Evolutionary conservation across 2,329 filamentous ascomycete genomes (phyloP).

Genomic region (Xylaria sp.): DNA sequence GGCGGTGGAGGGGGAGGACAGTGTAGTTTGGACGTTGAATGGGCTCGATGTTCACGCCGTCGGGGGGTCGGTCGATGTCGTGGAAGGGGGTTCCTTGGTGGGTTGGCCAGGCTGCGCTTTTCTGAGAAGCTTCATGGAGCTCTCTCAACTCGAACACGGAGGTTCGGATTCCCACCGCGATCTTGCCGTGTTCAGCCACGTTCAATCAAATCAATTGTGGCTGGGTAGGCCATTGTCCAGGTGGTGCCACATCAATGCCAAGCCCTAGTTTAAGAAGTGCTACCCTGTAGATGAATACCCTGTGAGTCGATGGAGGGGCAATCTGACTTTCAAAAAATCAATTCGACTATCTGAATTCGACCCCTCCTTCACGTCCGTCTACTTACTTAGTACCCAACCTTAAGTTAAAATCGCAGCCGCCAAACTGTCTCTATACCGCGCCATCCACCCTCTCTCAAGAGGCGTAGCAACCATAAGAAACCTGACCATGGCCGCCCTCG

Average conservation of each 20-base stretch:
- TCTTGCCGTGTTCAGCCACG: conserved; percentile 15
- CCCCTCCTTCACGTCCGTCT: conserved; percentile 9
- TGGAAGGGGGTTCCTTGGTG: conserved; percentile 10
- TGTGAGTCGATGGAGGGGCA: conserved; percentile 38
- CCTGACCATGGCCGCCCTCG: conserved; percentile 73
- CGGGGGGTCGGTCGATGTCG: conserved; percentile 31
- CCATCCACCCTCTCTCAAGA: conserved; percentile 49
- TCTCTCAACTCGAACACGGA: conserved; percentile 26
- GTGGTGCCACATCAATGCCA: neutral
- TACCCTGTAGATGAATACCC: conserved; percentile 11
- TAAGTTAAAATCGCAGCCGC: conserved; percentile 14
- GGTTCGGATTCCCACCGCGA: conserved; percentile 15
- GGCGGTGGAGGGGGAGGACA: conserved; percentile 9
- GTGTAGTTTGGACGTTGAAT: conserved; percentile 25
- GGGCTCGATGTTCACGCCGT: conserved; percentile 31
- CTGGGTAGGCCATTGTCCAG: neutral
- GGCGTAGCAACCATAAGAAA: conserved; percentile 51
- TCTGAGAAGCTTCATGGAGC: conserved; percentile 36
- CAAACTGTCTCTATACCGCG: conserved; percentile 55
- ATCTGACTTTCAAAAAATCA: conserved; percentile 28
- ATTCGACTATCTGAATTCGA: neutral
- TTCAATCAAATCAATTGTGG: neutral
- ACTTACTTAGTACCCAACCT: neutral
- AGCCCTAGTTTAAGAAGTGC: neutral
- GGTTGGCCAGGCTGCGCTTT: conserved; percentile 32